Evolutionary conservation across 23 red algal species (phyloP), one percentile per base, ranked within the genome.

Genomic region (Gracilaria gracilis): DNA sequence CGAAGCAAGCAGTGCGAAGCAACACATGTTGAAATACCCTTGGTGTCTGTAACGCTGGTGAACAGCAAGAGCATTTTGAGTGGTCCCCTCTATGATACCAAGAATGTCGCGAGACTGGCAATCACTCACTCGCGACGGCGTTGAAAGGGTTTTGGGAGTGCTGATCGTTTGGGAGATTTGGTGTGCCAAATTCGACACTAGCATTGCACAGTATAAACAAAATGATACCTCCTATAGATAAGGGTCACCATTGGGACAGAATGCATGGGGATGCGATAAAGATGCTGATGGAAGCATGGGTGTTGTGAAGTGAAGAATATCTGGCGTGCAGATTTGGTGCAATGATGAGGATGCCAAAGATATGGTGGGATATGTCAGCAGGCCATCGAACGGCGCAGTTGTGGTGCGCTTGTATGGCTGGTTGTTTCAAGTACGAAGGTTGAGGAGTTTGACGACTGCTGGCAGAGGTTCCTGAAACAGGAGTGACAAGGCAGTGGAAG

Each of bases 401-500:
- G 8, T 32, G 61, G 27, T 21, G 24, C 19, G 54, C 54, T 4
- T 23, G 54, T 58, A 58, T 58, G 23, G 54, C 16, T 58, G 8
- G 19, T 15, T 58, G 7, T n/a, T n/a, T n/a, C n/a, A n/a, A n/a
- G n/a, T n/a, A n/a, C n/a, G n/a, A n/a, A n/a, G n/a, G n/a, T n/a
- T n/a, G n/a, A n/a, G n/a, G 44, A 8, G 44, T 48, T 8, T 48
- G 7, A 48, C 5, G 44, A 48, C 44, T 5, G 44, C 44, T 48
- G 12, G 44, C 44, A 12, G 44, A 48, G 7, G 44, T 12, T 48
- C 44, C 44, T 48, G 44, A 12, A 27, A 65, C 61, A 25, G 21
- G n/a, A 25, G 64, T 69, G 64, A 69, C 64, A 17, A 69, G 28
- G 64, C 64, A 69, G 33, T 37, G 64, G 64, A 69, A 69, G 33